Base-by-base conservation (phyloP, 371 early-diverging fungal genomes). In the Mortierella sp. region DNA sequence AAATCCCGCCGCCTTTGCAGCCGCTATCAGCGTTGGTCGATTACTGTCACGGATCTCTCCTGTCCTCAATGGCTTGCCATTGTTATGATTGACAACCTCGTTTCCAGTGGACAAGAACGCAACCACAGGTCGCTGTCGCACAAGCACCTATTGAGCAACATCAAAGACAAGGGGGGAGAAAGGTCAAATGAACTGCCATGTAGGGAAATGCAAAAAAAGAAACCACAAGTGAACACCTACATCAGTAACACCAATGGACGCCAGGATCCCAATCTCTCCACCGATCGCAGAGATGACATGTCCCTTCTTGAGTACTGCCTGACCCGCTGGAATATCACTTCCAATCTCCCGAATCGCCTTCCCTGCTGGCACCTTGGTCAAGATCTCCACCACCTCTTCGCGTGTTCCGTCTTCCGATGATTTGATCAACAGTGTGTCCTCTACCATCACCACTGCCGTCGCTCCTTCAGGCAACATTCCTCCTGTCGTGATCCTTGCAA, bases 391-490 rank as follows among this genome's bases (percentile, higher is more conserved):
- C 5, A 58, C 43, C 7, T 82, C 63, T 63, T 96, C 95, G 44
- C 83, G 80, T 6, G 83, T 80, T 8, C 87, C 88, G 46, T 86
- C 88, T 0, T 66, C 82, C 2, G 85, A 81, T 2, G 86, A 67
- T 46, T 82, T 69, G 9, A 90, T 71, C 13, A 96, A 78, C 49
- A 78, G 70, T 0, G 98, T 96, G 57, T 95, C 91, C 67, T 97
- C 98, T 2, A 96, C 91, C 96, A 96, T 96, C 22, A 96, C 91
- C 14, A 97, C 94, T 4, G 94, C 95, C 54, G 90, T 87, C 0
- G 96, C 92, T 6, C 91, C 92, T 6, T 76, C 79, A 1, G 96
- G 96, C 0, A 97, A 74, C 40, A 92, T 87, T 0, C 93, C 98
- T 4, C 98, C 98, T 0, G 98, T 96, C 1, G 95, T 87, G 21